These are phyloP conservation scores for Dictyostelium citrinum DNA, from an alignment of 78 protist species.

Conservation along the genomic window DNA sequence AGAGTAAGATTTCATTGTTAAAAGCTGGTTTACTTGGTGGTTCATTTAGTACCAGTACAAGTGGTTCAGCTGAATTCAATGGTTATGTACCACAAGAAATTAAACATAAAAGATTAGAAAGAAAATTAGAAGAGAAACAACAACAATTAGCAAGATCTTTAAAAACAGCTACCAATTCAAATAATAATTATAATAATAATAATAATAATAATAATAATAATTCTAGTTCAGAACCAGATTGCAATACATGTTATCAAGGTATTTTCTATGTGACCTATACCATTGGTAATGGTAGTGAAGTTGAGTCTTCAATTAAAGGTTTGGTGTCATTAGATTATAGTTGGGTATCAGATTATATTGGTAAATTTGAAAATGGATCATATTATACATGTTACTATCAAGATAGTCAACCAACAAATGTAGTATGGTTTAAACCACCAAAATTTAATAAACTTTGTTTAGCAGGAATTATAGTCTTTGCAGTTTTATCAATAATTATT, in stretches of 20 bases:
- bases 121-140: not conserved
- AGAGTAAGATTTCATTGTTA: not conserved
- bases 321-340: not conserved
- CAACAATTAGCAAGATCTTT: not conserved
- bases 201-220: too few relatives aligned
- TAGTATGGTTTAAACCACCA: not conserved
- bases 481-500: not conserved
- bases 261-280: not conserved
- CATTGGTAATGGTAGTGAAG: not conserved
- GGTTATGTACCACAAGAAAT: not conserved
- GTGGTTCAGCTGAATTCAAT: not conserved
- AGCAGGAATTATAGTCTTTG: not conserved
- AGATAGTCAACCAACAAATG: not conserved
- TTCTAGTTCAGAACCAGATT: not conserved
- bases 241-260: conserved; percentile 51
- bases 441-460: not conserved
- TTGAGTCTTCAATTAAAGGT: not conserved
- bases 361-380: not conserved
- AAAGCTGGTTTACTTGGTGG: not conserved
- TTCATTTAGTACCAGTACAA: not conserved
- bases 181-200: not conserved
- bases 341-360: conserved; percentile 10
- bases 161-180: not conserved
- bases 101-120: not conserved
- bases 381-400: conserved; percentile 31